Evolutionary conservation across 257 asterid genomes (phyloP).

Genomic region (Ophiorrhiza pumila): DNA sequence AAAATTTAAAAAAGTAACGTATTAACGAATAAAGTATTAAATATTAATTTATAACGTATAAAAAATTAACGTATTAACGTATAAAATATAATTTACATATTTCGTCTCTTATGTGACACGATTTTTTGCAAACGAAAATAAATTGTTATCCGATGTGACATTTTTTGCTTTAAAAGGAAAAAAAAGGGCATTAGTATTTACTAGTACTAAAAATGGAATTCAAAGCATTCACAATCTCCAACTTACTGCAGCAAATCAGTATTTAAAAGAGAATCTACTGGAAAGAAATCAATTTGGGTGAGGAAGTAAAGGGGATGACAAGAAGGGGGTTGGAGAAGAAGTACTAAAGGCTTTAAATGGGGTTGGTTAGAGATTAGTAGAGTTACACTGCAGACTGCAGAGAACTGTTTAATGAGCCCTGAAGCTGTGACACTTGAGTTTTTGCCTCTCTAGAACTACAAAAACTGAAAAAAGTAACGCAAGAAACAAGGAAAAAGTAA

Average conservation of each 20-base stretch:
- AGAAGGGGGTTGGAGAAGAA: constrained; percentile 4
- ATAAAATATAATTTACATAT: too few relatives aligned
- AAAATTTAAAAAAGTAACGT: too few relatives aligned
- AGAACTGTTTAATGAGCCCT: constrained; percentile 37
- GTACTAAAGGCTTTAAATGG: constrained; percentile 33
- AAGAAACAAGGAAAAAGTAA: constrained; percentile 45
- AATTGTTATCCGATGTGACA: background rate
- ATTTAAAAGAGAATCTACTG: background rate
- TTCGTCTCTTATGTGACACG: too few relatives aligned
- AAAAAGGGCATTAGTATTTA: too few relatives aligned
- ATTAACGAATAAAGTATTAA: too few relatives aligned
- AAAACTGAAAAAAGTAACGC: constrained; percentile 42
- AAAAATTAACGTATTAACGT: too few relatives aligned
- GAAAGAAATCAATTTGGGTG: background rate
- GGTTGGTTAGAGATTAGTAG: constrained; percentile 22
- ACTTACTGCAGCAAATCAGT: background rate
- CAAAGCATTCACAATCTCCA: background rate
- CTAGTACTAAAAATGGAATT: background rate
- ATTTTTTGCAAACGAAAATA: too few relatives aligned
- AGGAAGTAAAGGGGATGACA: background rate
- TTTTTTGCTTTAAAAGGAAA: background rate
- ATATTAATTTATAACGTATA: too few relatives aligned
- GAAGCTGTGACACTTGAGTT: constrained; percentile 38
- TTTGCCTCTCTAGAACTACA: constrained; percentile 14
- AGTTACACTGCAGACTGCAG: constrained; percentile 8